Base-by-base conservation (phyloP, 2,329 filamentous ascomycete species). In the Colletotrichum sp. region DNA sequence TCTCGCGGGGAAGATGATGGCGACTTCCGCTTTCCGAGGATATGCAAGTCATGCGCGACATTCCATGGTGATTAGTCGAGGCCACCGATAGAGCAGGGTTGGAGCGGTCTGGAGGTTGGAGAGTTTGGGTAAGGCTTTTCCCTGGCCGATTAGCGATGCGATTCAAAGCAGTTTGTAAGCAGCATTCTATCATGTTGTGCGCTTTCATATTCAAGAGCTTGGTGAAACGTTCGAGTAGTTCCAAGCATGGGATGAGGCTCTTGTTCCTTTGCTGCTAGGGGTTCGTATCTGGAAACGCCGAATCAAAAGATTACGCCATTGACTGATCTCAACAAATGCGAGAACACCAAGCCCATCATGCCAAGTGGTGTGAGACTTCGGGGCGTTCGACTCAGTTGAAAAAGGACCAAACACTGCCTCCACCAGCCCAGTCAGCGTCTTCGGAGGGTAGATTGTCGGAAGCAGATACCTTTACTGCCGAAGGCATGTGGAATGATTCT, bases 1-100 rank as follows among this genome's bases (percentile, higher is more conserved):
- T 30, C 26, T 21, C 59, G 59, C 59, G 59, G 59, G 59, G 59
- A 32, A 32, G 59, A 63, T 30, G 59, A 36, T 52, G 59, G n/a
- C 32, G 28, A 36, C 21, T 61, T 8, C 30, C 28, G 59, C n/a
- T 32, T 5, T 15, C 30, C 26, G 26, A 32, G 12, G 30, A 63
- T 52, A 24, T 63, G 59, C 59, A 32, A 12, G 21, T 16, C 59
- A 30, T 63, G 30, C 59, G 26, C 2, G 26, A 61, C 4, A 15
- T 34, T 1, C 4, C 7, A 6, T 34, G 0, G 59, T 13, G n/a
- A 63, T 32, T 15, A 12, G 59, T 52, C n/a, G 43, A 21, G 43
- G 43, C 10, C 43, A 18, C n/a, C 43, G 10, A 24, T 3, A 21
- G n/a, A 7, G 43, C n/a, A 52, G 43, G 43, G 43, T 52, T 52